A percentile compares a stretch with the other conserved stretches of the same genome.
These are phyloP conservation scores for Fraxinus platypoda DNA, from an alignment of 305 asterid genomes.

Conservation along the genomic window DNA sequence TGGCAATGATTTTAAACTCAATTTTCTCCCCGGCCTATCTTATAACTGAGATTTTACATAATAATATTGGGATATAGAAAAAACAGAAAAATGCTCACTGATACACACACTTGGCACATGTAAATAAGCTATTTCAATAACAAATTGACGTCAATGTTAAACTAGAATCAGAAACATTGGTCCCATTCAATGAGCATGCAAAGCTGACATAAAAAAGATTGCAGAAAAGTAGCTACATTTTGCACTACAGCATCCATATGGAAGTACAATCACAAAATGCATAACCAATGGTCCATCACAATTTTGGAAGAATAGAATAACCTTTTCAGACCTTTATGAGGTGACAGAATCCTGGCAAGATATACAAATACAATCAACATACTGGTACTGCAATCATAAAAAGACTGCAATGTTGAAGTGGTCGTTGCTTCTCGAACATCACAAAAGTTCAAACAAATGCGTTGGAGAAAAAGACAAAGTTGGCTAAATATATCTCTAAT, in stretches of 20 bases:
- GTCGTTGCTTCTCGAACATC: neutral
- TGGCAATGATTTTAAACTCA: neutral
- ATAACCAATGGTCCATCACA: neutral
- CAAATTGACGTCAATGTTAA: neutral
- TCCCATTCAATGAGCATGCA: neutral
- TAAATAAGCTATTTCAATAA: neutral
- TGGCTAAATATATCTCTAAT: slow-evolving; percentile 3
- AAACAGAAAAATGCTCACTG: neutral
- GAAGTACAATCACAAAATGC: neutral
- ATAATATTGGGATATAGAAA: neutral
- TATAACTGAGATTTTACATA: neutral
- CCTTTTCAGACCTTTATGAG: slow-evolving; percentile 12
- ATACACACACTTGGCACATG: neutral
- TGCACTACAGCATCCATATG: neutral
- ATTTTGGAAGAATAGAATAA: neutral
- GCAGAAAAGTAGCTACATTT: neutral
- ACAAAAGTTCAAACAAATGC: slow-evolving; percentile 8
- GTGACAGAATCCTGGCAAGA: slow-evolving; percentile 8
- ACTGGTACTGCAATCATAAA: neutral
- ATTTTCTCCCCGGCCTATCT: neutral
- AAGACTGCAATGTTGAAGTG: neutral
- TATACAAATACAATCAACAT: neutral
- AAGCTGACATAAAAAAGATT: neutral
- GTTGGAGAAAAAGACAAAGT: slow-evolving; percentile 12
- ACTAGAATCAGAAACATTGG: neutral